Base-by-base conservation (phyloP, 1,284 basidiomycete species). In the Trichosporon coremiiforme region DNA sequence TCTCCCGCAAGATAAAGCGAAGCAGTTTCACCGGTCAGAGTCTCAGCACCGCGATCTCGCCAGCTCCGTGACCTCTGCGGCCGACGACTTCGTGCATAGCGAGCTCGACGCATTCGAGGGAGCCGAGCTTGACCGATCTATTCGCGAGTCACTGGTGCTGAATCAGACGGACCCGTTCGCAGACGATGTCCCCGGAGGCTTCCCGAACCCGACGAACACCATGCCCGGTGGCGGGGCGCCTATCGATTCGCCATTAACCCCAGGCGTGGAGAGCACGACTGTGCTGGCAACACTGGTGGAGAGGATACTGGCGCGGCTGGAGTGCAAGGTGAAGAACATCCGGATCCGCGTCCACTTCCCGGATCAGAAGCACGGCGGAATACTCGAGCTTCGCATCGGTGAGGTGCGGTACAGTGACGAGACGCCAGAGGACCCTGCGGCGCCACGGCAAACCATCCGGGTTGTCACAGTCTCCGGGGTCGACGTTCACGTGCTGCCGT, bases 271-370 rank as follows among this genome's bases (percentile, higher is more conserved):
- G 71, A 85, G 85, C 36, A 90, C 94, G 20, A 93, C 92, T 1
- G 85, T 96, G 62, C 90, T 98, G 78, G 91, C 94, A 20, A 88
- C 89, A 36, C 86, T 96, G 57, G 89, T 95, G 64, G 94, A 96
- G 80, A 87, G 90, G 13, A 85, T 97, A 3, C 87, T 97, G 15
- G 88, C 92, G 9, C 87, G 91, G 70, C 91, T 98, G 75, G 88
- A 92, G 73, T 90, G 94, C 77, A 89, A 89, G 74, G 90, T 91
- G 31, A 80, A 85, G 29, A 89, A 92, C 75, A 87, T 90, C 41
- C 87, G 84, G 71, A 84, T 95, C 50, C 70, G 79, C 20, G 67
- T 83, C 2, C 70, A 73, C 10, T 73, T 78, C 60, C 74, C 75
- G 3, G 76, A 80, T 66, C 75, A 81, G 41, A 63, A 70, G 17